Evolutionary conservation across 176 grass and related monocot genomes (phyloP), one percentile per base, ranked within the genome.

Genomic region (Phoenix roebelenii): DNA sequence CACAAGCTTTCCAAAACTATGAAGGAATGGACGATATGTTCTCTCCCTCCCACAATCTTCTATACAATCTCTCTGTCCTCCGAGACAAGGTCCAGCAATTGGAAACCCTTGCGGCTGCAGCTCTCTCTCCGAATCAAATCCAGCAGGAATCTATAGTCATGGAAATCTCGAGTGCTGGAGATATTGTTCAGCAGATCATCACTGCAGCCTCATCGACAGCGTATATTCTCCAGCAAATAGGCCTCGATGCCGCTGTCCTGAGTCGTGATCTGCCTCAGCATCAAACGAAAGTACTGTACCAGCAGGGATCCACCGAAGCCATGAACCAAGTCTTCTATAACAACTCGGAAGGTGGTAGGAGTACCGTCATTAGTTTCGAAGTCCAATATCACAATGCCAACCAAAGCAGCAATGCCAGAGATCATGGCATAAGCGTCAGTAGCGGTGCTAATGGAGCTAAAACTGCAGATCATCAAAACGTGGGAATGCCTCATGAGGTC

Each of bases 21-120:
- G 35, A 60, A 52, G 56, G 56, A 5, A 71, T 71, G 48, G 68
- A 71, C 15, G 44, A 60, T 3, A 71, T 60, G 55, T 44, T 71
- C 23, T 51, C 68, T 7, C 2, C 23, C 7, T 52, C 68, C 17
- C 23, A 71, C 20, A 17, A 15, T 60, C 68, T 71, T 15, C 48
- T 71, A 16, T 71, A 60, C 39, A 15, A 49, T 23, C 15, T 60
- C 23, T 19, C 56, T 2, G 16, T 60, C 23, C 68, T 71, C 23
- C n/a, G 29, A 1, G 24, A 71, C 9, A 71, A 60, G 57, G 55
- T 71, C 23, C 56, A 52, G 17, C 68, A 71, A 17, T 24, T 71
- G 56, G 68, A 60, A 51, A 29, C 35, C 2, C 48, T 23, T 22
- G 32, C 9, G 22, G 26, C 5, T 15, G 23, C 23, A 28, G 26